Percentiles rank a stretch among this genome's conserved stretches.
These are phyloP conservation scores for Suillus discolor DNA, from an alignment of 768 basidiomycete species.

Conservation along the genomic window DNA sequence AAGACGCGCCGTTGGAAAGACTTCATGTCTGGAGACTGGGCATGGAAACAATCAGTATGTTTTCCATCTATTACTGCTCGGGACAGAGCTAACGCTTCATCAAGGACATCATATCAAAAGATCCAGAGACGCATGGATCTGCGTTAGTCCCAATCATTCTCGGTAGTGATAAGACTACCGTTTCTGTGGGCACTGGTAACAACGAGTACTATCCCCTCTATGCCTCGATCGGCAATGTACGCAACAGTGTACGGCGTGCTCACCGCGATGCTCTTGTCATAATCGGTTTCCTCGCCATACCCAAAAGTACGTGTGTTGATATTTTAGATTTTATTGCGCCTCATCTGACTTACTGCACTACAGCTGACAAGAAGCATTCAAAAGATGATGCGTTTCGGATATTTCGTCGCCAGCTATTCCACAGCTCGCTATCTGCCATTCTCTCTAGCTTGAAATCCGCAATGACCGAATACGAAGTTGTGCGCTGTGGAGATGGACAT, in stretches of 20 bases:
- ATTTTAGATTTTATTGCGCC: neutral
- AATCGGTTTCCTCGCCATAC: conserved; percentile 34
- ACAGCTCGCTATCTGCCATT: conserved; percentile 30
- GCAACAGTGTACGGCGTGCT: conserved; percentile 10
- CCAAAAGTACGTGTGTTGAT: conserved; percentile 4
- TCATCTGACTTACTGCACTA: neutral
- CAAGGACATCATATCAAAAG: neutral
- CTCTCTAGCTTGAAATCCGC: conserved; percentile 21
- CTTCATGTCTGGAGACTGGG: conserved; percentile 30
- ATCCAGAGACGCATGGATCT: conserved; percentile 12
- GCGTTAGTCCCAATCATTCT: conserved; percentile 16
- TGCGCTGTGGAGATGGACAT: conserved; percentile 33
- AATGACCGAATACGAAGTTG: conserved; percentile 31
- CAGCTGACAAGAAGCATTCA: conserved; percentile 12
- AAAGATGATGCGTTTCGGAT: conserved; percentile 22
- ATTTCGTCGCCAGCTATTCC: conserved; percentile 33
- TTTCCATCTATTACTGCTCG: neutral
- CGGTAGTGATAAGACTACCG: conserved; percentile 16
- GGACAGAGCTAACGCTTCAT: neutral
- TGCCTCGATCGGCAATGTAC: conserved; percentile 15
- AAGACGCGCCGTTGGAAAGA: conserved; percentile 15
- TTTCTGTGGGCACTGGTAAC: conserved; percentile 16
- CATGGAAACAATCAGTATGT: conserved; percentile 6
- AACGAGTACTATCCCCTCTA: conserved; percentile 16
- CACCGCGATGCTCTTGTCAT: conserved; percentile 17